Evolutionary conservation across 129 eudicot species (phyloP).

Genomic region (Ambrosia trifida): DNA sequence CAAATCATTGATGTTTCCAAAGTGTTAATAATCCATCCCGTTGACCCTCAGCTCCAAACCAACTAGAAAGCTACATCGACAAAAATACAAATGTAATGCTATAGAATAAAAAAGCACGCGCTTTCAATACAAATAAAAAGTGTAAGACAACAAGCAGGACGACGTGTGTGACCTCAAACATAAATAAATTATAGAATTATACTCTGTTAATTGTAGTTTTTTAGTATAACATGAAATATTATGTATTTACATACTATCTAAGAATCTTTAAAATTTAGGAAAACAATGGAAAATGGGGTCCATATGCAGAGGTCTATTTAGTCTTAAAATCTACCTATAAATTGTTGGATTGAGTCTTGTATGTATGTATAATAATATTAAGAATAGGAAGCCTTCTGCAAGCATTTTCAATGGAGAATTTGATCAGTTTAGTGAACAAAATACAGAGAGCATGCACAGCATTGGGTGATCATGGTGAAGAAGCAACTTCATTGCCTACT

Average conservation of each 20-base stretch:
- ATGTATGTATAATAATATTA: no score
- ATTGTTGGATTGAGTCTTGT: not conserved
- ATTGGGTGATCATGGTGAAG: constrained; percentile 64
- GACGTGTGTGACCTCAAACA: constrained; percentile 7
- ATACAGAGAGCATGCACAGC: constrained; percentile 70
- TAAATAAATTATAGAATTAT: not conserved
- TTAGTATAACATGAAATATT: not conserved
- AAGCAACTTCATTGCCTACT: constrained; percentile 54
- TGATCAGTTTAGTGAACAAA: constrained; percentile 61
- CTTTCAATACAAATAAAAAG: constrained; percentile 15
- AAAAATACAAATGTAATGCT: not conserved
- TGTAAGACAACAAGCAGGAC: constrained; percentile 21
- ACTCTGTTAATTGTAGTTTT: not conserved
- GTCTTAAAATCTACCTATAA: constrained; percentile 1
- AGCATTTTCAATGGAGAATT: constrained; percentile 68
- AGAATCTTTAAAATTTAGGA: constrained; percentile 6
- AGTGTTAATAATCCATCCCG: constrained; percentile 21
- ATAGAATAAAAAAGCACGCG: not conserved
- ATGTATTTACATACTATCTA: not conserved
- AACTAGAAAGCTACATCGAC: constrained; percentile 21
- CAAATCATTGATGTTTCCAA: constrained; percentile 29
- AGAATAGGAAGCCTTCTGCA: no score
- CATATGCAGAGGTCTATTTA: constrained; percentile 21
- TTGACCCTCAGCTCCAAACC: constrained; percentile 31
- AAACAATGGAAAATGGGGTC: constrained; percentile 38